Base-by-base conservation (phyloP, 2,329 filamentous ascomycete species). In the Xylariaceae sp. region DNA sequence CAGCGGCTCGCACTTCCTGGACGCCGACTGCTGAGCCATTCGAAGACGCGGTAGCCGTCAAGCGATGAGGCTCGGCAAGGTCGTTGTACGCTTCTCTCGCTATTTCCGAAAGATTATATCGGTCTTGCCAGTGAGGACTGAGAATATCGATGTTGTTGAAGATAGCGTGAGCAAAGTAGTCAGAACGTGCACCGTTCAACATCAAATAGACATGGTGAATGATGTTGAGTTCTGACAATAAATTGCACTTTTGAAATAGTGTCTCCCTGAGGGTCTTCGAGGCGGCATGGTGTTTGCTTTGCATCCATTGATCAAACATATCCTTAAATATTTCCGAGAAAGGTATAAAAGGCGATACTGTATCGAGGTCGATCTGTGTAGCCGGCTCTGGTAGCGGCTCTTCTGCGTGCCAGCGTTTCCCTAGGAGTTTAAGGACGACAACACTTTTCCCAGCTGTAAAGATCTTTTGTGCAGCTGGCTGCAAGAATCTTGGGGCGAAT, bases 391-490 rank as follows among this genome's bases (percentile, higher is more conserved):
- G 47, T 55, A 42, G 62, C 49, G 54, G 65, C 37, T 49, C 62
- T 45, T 51, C 57, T 56, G 59, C 38, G 39, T 66, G 56, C 39
- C 70, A 63, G 48, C 77, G 72, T 44, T 76, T 72, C 33, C 82
- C 80, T 10, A 95, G 72, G 38, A 85, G 79, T 49, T 83, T 84
- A n/a, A 96, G 69, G 36, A 96, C 85, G 1, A 93, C 80, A 44
- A 93, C 83, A 56, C 86, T 94, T 66, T 96, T 96, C 0, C 92
- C 92, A 2, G 88, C 84, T 1, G 84, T 89, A 57, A 95, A 92
- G 29, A 96, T 88, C 50, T 83, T 86, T 20, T 72, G 69, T 0
- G 80, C 81, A 2, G 83, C 79, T 2, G 83, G 76, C 32, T 83
- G 79, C 4, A 96, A 73, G 53, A 95, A 96, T 3, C 69, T 75